Evolutionary conservation across 1,284 basidiomycete genomes (phyloP).

Genomic region (Cutaneotrichosporon cutaneum): DNA sequence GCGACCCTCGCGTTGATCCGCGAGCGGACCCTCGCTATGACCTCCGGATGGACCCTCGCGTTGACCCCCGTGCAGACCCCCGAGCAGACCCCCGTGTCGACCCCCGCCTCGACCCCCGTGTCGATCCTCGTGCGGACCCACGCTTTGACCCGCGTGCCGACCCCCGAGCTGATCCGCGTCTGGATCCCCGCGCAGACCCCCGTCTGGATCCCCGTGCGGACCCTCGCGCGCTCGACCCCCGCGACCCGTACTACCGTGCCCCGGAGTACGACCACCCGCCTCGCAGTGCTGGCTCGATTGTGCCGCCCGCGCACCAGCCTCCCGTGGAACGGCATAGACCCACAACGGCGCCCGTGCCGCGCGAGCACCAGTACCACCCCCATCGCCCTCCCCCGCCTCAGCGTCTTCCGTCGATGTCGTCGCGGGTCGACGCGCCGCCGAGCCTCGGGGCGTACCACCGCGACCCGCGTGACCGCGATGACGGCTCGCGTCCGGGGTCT

Average conservation of each 20-base stretch:
- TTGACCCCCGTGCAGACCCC: neutral
- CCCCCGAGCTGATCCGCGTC: conserved; percentile 9
- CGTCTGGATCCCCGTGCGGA: neutral
- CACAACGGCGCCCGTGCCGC: conserved; percentile 7
- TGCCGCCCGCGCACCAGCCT: conserved; percentile 1
- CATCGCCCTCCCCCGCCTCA: conserved; percentile 12
- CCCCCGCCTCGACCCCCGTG: conserved; percentile 4
- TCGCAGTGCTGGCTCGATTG: conserved; percentile 14
- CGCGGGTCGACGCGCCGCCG: conserved; percentile 21
- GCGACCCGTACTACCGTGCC: conserved; percentile 9
- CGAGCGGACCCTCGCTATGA: neutral
- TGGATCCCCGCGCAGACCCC: neutral
- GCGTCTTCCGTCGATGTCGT: conserved; percentile 18
- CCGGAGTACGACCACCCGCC: conserved; percentile 14
- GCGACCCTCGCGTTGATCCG: neutral
- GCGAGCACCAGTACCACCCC: conserved; percentile 13
- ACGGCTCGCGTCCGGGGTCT: conserved; percentile 18
- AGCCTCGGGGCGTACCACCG: conserved; percentile 20
- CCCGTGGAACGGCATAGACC: conserved; percentile 14
- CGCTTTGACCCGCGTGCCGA: conserved; percentile 7
- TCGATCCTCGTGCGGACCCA: conserved; percentile 8
- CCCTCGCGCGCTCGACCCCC: conserved; percentile 11
- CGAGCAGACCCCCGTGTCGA: neutral
- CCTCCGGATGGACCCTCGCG: neutral
- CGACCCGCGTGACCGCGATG: conserved; percentile 14